Evolutionary conservation across 495 filamentous ascomycete species (phyloP).

Genomic region (Penicillium parvum): DNA sequence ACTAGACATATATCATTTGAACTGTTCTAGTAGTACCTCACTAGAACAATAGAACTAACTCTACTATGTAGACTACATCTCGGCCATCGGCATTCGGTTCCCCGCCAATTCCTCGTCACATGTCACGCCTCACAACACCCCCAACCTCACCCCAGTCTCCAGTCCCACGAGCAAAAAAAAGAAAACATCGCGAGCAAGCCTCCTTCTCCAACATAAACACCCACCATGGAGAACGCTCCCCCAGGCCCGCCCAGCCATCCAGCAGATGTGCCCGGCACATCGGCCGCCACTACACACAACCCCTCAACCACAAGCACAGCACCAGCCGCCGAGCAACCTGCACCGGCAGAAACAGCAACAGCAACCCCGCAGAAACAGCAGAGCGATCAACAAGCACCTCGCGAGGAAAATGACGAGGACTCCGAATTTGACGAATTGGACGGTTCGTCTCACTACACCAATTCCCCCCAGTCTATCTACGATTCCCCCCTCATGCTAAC

Average conservation of each 20-base stretch:
- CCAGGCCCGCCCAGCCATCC: constrained; percentile 3
- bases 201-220: not conserved
- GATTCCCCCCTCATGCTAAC: not conserved
- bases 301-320: not conserved
- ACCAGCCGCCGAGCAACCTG: not conserved
- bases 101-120: constrained; percentile 27
- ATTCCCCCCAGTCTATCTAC: not conserved
- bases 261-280: not conserved
- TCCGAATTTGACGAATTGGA: constrained; percentile 86
- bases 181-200: too few relatives aligned
- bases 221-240: constrained; percentile 6
- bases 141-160: not conserved
- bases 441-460: constrained; percentile 42
- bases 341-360: not conserved
- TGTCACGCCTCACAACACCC: constrained; percentile 13
- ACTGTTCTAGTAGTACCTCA: too few relatives aligned
- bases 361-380: constrained; percentile 8
- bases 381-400: constrained; percentile 2
- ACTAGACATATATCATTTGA: too few relatives aligned
- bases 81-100: constrained; percentile 27
- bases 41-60: too few relatives aligned
- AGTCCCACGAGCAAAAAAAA: not conserved
- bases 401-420: constrained; percentile 40
- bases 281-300: not conserved
- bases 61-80: constrained; percentile 1